Evolutionary conservation across 2,329 filamentous ascomycete genomes (phyloP).

Genomic region (Xylaria sp.): DNA sequence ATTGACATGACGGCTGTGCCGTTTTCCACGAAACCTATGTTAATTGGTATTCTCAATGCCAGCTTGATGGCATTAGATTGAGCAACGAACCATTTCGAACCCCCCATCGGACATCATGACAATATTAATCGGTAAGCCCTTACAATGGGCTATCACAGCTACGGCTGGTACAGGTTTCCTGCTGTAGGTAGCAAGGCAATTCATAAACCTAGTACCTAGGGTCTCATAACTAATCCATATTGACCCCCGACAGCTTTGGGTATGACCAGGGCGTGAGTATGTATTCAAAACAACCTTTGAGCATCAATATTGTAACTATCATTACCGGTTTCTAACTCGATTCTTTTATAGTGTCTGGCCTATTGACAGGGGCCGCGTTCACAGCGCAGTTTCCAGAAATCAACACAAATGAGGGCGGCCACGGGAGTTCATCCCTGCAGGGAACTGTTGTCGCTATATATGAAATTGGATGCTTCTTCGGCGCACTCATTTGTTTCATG

Average conservation of each 20-base stretch:
- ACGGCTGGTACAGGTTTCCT: constrained; percentile 28
- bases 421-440: constrained; percentile 40
- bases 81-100: neutral
- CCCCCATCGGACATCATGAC: constrained; percentile 7
- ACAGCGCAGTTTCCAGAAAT: constrained; percentile 27
- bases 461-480: constrained; percentile 70
- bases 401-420: constrained; percentile 8
- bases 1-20: neutral
- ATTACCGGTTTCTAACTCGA: neutral
- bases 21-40: neutral
- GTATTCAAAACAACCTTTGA: neutral
- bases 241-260: constrained; percentile 4
- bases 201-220: neutral
- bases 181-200: constrained; percentile 20
- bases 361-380: constrained; percentile 22
- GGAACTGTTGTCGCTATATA: constrained; percentile 67
- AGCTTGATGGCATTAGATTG: neutral
- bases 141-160: constrained; percentile 30
- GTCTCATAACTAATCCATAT: neutral
- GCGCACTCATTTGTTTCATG: constrained; percentile 52
- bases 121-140: constrained; percentile 20
- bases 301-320: neutral
- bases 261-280: constrained; percentile 24
- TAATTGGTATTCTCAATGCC: neutral
- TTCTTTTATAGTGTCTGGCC: constrained; percentile 13